These are phyloP conservation scores for Rosa lucieae DNA, from an alignment of 306 rosid species.

Conservation along the genomic window DNA sequence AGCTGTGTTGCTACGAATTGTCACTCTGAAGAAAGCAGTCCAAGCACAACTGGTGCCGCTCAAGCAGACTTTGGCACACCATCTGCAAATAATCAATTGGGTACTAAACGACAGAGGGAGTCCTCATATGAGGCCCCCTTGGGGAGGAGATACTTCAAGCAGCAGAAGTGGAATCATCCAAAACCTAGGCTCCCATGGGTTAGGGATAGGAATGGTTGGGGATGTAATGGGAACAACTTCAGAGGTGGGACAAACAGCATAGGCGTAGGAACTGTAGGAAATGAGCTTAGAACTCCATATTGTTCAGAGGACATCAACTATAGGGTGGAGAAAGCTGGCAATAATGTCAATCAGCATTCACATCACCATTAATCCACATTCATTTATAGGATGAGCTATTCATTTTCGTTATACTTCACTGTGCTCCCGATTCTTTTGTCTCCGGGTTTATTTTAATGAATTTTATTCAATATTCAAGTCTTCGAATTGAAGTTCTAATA, in stretches of 20 bases:
- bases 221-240: conserved; percentile 44
- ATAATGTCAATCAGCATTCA: conserved; percentile 60
- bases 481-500: conserved; percentile 19
- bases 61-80: conserved; percentile 31
- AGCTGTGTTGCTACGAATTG: conserved; percentile 32
- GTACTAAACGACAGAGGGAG: conserved; percentile 49
- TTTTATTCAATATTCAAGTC: conserved; percentile 53
- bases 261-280: conserved; percentile 53
- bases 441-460: conserved; percentile 53
- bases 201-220: conserved; percentile 46
- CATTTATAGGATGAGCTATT: conserved; percentile 53
- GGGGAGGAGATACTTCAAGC: conserved; percentile 71
- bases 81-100: conserved; percentile 32
- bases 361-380: conserved; percentile 55
- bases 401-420: conserved; percentile 44
- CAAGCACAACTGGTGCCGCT: conserved; percentile 53
- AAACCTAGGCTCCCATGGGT: conserved; percentile 60
- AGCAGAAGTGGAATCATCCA: conserved; percentile 79
- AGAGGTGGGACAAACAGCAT: conserved; percentile 38
- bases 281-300: conserved; percentile 46
- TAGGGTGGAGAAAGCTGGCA: conserved; percentile 62
- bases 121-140: conserved; percentile 47
- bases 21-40: conserved; percentile 49
- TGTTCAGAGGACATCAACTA: conserved; percentile 57
- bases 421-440: conserved; percentile 65